These are phyloP conservation scores for Leucoagaricus sp. DNA, from an alignment of 1,284 basidiomycete species.

Conservation along the genomic window DNA sequence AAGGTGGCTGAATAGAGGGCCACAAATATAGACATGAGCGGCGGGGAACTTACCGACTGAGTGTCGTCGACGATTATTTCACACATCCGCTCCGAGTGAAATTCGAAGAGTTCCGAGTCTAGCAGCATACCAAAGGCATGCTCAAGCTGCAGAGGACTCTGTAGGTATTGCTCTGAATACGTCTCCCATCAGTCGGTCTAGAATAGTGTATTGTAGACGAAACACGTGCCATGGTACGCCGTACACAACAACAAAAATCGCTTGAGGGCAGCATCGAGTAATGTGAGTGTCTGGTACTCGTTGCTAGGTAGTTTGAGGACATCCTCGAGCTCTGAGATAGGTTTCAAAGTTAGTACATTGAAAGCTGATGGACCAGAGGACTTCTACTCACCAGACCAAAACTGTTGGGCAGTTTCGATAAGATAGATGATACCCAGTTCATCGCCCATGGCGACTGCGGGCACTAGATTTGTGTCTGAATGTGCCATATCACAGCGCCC, in stretches of 20 bases:
- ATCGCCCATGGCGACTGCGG: constrained; percentile 41
- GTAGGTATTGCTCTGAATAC: constrained; percentile 74
- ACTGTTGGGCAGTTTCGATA: constrained; percentile 79
- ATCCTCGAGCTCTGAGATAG: constrained; percentile 76
- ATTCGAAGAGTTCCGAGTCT: constrained; percentile 82
- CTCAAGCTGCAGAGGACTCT: constrained; percentile 77
- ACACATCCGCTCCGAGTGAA: constrained; percentile 89
- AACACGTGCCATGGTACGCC: constrained; percentile 77
- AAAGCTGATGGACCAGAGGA: constrained; percentile 5
- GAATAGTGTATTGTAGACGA: constrained; percentile 2
- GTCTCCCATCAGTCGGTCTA: constrained; percentile 14
- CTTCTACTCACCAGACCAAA: constrained; percentile 72
- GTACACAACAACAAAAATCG: constrained; percentile 80
- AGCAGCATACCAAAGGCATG: constrained; percentile 77
- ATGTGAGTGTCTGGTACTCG: constrained; percentile 60
- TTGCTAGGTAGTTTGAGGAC: constrained; percentile 68
- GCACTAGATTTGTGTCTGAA: constrained; percentile 20
- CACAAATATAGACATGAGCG: constrained; percentile 11
- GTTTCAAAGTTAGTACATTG: constrained; percentile 11
- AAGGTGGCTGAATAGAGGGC: neutral
- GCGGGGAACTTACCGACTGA: constrained; percentile 52
- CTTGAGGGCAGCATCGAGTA: constrained; percentile 77
- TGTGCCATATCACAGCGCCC: constrained; percentile 24
- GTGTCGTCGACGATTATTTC: constrained; percentile 74
- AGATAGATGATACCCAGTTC: constrained; percentile 76